Evolutionary conservation across 116 monocot species (phyloP).

Genomic region (Trichopus zeylanicus): DNA sequence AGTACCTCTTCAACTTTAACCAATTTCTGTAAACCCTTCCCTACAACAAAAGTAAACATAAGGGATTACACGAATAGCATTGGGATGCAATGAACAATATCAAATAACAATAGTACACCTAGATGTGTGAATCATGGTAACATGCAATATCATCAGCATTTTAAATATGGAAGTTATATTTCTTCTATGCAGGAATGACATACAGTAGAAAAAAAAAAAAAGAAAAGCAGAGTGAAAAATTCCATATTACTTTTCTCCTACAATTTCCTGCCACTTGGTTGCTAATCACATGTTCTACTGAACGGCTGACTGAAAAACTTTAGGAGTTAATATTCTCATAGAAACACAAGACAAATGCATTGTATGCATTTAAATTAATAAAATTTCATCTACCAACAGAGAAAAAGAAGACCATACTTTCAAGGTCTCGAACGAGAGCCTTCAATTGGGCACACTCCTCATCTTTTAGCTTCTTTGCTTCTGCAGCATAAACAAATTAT

Average conservation of each 20-base stretch:
- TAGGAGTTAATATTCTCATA: too few species aligned
- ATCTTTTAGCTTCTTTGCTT: conserved; percentile 43
- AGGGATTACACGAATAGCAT: neutral
- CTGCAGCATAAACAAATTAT: conserved; percentile 33
- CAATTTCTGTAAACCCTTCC: conserved; percentile 31
- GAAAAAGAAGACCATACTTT: conserved; percentile 39
- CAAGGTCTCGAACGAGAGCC: conserved; percentile 56
- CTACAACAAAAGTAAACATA: conserved; percentile 31
- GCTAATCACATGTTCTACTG: too few species aligned
- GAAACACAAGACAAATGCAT: neutral
- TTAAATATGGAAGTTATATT: too few species aligned
- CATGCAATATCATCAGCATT: too few species aligned
- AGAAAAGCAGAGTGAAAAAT: too few species aligned
- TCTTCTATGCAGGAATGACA: too few species aligned
- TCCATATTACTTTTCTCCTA: too few species aligned
- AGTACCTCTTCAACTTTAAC: conserved; percentile 42
- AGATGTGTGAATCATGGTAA: too few species aligned
- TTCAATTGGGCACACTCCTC: conserved; percentile 69
- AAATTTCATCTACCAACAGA: conserved; percentile 7
- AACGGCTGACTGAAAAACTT: too few species aligned
- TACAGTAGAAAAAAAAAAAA: too few species aligned
- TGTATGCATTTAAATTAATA: neutral
- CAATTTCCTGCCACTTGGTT: too few species aligned
- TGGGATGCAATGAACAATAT: neutral
- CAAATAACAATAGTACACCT: too few species aligned